Percentiles rank a stretch among this genome's conserved stretches.
Conservation (phyloP, 129 eudicot genomes). For the sunflower (Helianthus annuus) region DNA sequence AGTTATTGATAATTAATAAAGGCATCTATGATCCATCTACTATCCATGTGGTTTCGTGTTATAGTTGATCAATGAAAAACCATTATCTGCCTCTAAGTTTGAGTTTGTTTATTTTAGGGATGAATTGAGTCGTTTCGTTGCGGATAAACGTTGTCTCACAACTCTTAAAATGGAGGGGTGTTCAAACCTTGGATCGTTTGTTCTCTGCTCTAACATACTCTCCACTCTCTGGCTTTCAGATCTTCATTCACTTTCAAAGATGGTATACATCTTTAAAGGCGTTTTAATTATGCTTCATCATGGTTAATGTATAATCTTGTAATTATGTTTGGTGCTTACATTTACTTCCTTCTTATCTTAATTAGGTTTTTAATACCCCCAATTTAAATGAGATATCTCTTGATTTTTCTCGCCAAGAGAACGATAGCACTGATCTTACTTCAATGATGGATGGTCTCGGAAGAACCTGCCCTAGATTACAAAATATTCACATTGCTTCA, state of each 20-base stretch:
- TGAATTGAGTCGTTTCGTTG: constrained; percentile 86
- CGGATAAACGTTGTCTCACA: constrained; percentile 75
- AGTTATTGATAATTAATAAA: background rate
- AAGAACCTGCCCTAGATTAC: constrained; percentile 71
- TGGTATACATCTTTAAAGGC: constrained; percentile 43
- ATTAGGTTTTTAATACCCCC: constrained; percentile 85
- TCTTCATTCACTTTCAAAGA: constrained; percentile 82
- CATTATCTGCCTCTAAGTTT: constrained; percentile 7
- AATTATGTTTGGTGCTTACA: constrained; percentile 3
- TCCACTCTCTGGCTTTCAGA: constrained; percentile 92
- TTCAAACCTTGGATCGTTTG: constrained; percentile 69
- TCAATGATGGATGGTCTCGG: constrained; percentile 70
- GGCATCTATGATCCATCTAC: background rate
- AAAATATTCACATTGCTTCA: constrained; percentile 86
- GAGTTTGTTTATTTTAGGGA: constrained; percentile 53
- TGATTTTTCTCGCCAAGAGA: constrained; percentile 77
- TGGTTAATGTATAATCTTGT: background rate
- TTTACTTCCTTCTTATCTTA: constrained; percentile 6
- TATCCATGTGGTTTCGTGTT: background rate
- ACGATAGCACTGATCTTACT: constrained; percentile 73
- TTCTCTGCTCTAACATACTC: constrained; percentile 63
- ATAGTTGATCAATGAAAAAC: background rate
- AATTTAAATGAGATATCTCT: constrained; percentile 78
- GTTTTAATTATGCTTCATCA: background rate
- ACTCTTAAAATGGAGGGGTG: constrained; percentile 94